phyloP scores from a whole-genome alignment of 768 basidiomycete species.

The Mycena rebaudengoi region DNA sequence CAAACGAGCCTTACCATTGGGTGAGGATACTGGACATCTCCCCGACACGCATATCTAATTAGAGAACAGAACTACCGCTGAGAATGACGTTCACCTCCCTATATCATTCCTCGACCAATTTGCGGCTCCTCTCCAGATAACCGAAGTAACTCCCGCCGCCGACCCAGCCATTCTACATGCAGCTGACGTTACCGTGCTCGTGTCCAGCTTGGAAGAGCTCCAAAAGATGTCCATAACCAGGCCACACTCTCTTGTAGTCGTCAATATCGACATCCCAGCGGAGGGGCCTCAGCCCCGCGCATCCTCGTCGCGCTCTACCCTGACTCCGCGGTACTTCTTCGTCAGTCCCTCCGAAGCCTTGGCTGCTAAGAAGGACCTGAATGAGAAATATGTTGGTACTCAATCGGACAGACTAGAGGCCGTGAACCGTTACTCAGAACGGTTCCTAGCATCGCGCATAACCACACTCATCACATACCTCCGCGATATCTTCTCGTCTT shows the following conservation, averaged over 20 bases:
- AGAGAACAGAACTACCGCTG: slow-evolving; percentile 5
- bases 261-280: slow-evolving; percentile 31
- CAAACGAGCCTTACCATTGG: slow-evolving; percentile 45
- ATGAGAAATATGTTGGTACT: too few relatives aligned
- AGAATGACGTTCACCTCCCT: slow-evolving; percentile 41
- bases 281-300: slow-evolving; percentile 11
- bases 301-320: slow-evolving; percentile 36
- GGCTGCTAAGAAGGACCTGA: slow-evolving; percentile 59
- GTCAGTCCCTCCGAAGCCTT: slow-evolving; percentile 70
- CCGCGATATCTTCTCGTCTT: slow-evolving; percentile 29
- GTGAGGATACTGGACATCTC: slow-evolving; percentile 44
- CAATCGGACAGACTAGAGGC: slow-evolving; percentile 53
- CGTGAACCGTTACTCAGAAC: slow-evolving; percentile 72
- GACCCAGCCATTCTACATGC: slow-evolving; percentile 37
- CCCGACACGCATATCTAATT: slow-evolving; percentile 40
- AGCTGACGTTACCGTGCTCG: slow-evolving; percentile 71
- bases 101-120: slow-evolving; percentile 69
- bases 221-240: slow-evolving; percentile 10
- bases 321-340: slow-evolving; percentile 44
- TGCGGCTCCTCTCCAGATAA: slow-evolving; percentile 56
- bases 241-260: slow-evolving; percentile 25
- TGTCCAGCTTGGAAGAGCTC: slow-evolving; percentile 39
- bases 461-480: slow-evolving; percentile 56
- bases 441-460: slow-evolving; percentile 68
- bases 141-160: slow-evolving; percentile 47